phyloP scores from a whole-genome alignment of 306 rosid species.

The Begonia loranthoides region DNA sequence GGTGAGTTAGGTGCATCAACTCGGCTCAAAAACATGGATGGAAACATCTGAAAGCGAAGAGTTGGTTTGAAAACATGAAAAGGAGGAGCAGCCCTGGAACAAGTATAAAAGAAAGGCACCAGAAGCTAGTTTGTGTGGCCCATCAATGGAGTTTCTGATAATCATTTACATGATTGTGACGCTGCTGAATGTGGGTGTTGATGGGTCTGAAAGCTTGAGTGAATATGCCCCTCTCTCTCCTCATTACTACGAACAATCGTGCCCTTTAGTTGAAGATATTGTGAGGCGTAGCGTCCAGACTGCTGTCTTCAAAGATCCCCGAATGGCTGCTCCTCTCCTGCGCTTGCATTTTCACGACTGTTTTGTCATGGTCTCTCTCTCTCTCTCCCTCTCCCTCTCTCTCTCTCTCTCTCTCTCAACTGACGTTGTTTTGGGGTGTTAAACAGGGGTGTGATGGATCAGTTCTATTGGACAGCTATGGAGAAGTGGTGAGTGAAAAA shows the following conservation, averaged over 20 bases:
- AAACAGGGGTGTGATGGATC: constrained; percentile 88
- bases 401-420: no score
- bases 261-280: constrained; percentile 64
- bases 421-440: neutral
- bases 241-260: constrained; percentile 53
- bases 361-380: constrained; percentile 47
- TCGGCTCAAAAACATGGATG: constrained; percentile 16
- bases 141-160: constrained; percentile 20
- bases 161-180: constrained; percentile 13
- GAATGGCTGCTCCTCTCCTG: constrained; percentile 79
- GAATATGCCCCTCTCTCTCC: constrained; percentile 26
- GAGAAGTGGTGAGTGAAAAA: constrained; percentile 63
- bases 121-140: neutral
- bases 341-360: constrained; percentile 95
- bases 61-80: constrained; percentile 39
- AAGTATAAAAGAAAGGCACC: constrained; percentile 15
- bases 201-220: constrained; percentile 11
- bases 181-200: constrained; percentile 14
- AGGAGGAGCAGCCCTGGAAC: constrained; percentile 9
- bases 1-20: constrained; percentile 72
- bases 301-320: constrained; percentile 53
- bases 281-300: constrained; percentile 42
- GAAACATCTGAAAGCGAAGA: constrained; percentile 13
- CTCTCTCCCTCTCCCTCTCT: neutral
- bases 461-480: constrained; percentile 53